phyloP scores from a whole-genome alignment of 1,139 yeast genomes.

The Nakaseomyces delphensis region DNA sequence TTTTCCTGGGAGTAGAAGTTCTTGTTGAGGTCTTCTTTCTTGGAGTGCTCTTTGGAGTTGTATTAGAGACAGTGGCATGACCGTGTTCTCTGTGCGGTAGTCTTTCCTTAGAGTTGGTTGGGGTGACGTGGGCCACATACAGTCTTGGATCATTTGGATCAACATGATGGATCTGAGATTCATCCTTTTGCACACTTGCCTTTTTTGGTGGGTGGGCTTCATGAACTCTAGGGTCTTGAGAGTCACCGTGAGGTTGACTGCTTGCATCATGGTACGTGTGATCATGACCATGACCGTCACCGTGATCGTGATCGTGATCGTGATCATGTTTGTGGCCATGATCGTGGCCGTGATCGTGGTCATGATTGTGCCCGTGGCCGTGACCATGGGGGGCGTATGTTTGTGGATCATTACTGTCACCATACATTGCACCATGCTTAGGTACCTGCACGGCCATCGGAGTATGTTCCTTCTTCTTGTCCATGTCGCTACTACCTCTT shows the following conservation, averaged over 20 bases:
- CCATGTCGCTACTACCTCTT: neutral
- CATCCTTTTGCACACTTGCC: neutral
- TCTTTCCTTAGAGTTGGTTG: neutral
- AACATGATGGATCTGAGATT: neutral
- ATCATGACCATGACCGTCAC: neutral
- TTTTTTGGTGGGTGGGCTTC: neutral
- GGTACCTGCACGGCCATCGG: conserved; percentile 4
- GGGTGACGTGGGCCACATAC: neutral
- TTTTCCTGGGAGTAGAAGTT: conserved; percentile 4
- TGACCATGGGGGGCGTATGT: neutral
- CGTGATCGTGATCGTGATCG: neutral
- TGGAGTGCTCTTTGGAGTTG: conserved; percentile 5
- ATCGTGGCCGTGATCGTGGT: neutral
- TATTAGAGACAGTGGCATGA: neutral
- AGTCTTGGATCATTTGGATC: conserved; percentile 2
- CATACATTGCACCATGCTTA: neutral
- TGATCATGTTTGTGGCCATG: neutral
- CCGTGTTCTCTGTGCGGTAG: neutral
- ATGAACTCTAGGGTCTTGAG: neutral
- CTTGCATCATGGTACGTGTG: neutral
- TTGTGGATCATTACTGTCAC: neutral
- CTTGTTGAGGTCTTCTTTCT: neutral
- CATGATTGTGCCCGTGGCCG: neutral
- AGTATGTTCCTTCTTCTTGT: conserved; percentile 1
- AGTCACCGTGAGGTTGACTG: neutral